These are phyloP conservation scores for Amoebophrya sp. DNA, from an alignment of 169 alveolate genomes.

Conservation along the genomic window DNA sequence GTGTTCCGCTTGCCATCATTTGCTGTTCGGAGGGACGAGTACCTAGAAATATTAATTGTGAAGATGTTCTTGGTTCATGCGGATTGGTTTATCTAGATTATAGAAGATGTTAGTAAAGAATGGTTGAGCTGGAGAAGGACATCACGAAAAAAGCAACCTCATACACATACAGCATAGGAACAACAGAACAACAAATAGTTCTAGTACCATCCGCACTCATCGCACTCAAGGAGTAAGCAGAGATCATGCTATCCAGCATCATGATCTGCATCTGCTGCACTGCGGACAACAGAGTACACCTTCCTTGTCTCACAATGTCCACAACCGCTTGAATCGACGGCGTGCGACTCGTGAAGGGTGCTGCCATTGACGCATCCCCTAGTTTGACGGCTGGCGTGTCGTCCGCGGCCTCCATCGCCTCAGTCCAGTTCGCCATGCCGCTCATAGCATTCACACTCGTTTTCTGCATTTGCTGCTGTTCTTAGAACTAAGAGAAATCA, in stretches of 20 bases:
- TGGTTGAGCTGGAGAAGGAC: no score
- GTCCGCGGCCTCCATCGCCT: slow-evolving; percentile 29
- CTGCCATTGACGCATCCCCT: slow-evolving; percentile 95
- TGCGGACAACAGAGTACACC: slow-evolving; percentile 87
- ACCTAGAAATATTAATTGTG: background rate
- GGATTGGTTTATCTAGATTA: background rate
- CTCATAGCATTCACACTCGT: background rate
- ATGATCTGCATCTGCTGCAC: slow-evolving; percentile 90
- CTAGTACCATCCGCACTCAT: slow-evolving; percentile 48
- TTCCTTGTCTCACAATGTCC: slow-evolving; percentile 78
- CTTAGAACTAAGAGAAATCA: no score
- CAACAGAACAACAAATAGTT: background rate
- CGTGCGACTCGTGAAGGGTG: slow-evolving; percentile 92
- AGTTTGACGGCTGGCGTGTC: slow-evolving; percentile 43
- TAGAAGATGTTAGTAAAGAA: background rate
- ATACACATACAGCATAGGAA: no score
- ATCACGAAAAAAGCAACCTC: no score
- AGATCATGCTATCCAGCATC: slow-evolving; percentile 85
- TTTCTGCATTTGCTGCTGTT: background rate
- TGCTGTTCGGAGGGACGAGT: background rate
- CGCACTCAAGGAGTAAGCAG: slow-evolving; percentile 79
- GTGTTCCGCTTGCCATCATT: slow-evolving; percentile 23
- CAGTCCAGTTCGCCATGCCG: background rate
- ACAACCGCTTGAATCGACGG: slow-evolving; percentile 81
- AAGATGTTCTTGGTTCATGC: background rate